phyloP scores from a whole-genome alignment of 2,329 filamentous ascomycete genomes.

The Daldinia sp. region DNA sequence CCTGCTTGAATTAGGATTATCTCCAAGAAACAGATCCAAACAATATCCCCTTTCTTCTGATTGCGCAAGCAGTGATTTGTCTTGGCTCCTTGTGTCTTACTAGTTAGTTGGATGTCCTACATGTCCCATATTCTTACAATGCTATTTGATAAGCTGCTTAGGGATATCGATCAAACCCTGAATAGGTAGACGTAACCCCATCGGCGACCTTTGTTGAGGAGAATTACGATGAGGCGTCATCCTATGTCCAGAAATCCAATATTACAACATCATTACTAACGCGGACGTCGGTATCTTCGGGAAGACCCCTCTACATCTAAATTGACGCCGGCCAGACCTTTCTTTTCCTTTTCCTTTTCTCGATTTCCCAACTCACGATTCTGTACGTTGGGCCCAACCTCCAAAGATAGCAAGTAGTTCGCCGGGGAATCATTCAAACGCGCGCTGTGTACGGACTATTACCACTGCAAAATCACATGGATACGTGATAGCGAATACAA shows the following conservation, averaged over 20 bases:
- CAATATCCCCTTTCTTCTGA: not conserved
- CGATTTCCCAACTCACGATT: not conserved
- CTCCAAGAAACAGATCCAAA: constrained; percentile 4
- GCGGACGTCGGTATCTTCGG: not conserved
- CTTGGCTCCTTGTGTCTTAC: not conserved
- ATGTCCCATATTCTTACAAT: constrained; percentile 8
- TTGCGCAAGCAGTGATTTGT: constrained; percentile 5
- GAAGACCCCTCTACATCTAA: not conserved
- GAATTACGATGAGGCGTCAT: not conserved
- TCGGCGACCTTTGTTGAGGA: not conserved
- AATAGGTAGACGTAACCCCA: not conserved
- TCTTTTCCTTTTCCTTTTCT: not conserved
- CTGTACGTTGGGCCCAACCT: not conserved
- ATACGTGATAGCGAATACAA: not conserved
- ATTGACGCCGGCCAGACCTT: constrained; percentile 3
- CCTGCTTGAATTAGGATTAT: constrained; percentile 15
- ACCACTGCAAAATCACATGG: not conserved
- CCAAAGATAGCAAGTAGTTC: constrained; percentile 24
- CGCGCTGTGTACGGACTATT: not conserved
- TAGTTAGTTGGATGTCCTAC: not conserved
- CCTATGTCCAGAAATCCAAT: not conserved
- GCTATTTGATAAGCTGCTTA: not conserved
- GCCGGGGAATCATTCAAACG: not conserved
- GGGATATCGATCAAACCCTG: not conserved
- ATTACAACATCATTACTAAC: not conserved